phyloP scores from a whole-genome alignment of 805 yeast genomes.

The Saccharomycodes ludwigii region DNA sequence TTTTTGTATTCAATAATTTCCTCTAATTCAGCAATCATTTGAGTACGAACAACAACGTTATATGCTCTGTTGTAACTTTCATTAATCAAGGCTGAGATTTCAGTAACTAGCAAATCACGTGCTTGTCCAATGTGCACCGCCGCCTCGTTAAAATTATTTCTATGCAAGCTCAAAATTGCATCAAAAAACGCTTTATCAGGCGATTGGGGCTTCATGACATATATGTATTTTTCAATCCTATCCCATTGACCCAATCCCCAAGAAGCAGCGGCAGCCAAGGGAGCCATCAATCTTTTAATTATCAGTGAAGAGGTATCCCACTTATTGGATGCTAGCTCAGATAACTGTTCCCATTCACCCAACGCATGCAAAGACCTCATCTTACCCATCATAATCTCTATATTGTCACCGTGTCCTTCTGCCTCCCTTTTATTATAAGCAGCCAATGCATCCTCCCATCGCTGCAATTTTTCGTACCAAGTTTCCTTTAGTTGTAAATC shows the following conservation, averaged over 20 bases:
- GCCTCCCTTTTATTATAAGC: constrained; percentile 77
- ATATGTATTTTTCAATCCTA: constrained; percentile 80
- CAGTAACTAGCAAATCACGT: constrained; percentile 81
- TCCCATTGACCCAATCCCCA: constrained; percentile 99
- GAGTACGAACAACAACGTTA: constrained; percentile 91
- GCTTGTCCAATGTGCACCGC: constrained; percentile 69
- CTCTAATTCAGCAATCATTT: constrained; percentile 92
- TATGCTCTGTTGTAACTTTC: constrained; percentile 96
- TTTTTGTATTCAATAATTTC: constrained; percentile 86
- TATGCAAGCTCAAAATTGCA: constrained; percentile 75
- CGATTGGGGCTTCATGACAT: constrained; percentile 81
- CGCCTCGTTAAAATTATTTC: constrained; percentile 78
- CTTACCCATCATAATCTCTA: constrained; percentile 92
- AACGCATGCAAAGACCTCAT: constrained; percentile 96
- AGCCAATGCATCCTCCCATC: constrained; percentile 95
- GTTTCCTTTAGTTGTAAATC: constrained; percentile 87
- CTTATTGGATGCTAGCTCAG: constrained; percentile 72
- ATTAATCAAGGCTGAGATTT: constrained; percentile 84
- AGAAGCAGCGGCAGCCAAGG: constrained; percentile 96
- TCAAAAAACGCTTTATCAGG: constrained; percentile 94
- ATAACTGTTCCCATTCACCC: constrained; percentile 96
- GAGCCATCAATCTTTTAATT: constrained; percentile 75
- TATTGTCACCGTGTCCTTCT: constrained; percentile 36
- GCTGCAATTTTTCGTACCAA: constrained; percentile 91
- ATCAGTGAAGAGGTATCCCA: constrained; percentile 72